phyloP scores from a whole-genome alignment of 2,329 filamentous ascomycete species.

The Arthrobotrys musiformis region DNA sequence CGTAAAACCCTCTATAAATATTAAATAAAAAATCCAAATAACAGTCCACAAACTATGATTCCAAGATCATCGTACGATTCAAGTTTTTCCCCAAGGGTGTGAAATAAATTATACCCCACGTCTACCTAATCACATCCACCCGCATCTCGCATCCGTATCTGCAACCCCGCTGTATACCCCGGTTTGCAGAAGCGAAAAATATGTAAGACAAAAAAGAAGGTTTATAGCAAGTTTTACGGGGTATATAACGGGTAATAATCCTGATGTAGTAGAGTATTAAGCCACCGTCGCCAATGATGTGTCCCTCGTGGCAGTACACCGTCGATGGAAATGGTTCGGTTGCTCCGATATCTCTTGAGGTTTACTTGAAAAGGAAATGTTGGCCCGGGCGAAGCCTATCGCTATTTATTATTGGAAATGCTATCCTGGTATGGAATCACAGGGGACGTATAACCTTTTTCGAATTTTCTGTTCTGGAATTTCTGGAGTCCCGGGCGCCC shows the following conservation, averaged over 20 bases:
- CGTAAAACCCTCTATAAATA: neutral
- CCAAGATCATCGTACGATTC: neutral
- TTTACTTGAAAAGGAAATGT: neutral
- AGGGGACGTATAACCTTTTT: neutral
- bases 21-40: neutral
- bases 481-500: neutral
- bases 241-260: neutral
- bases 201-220: neutral
- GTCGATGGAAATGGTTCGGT: neutral
- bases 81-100: neutral
- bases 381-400: neutral
- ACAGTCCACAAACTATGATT: neutral
- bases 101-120: conserved; percentile 29
- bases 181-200: neutral
- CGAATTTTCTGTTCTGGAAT: conserved; percentile 8
- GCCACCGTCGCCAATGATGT: conserved; percentile 16
- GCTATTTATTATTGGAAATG: neutral
- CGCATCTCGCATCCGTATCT: conserved; percentile 1
- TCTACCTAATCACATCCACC: conserved; percentile 35
- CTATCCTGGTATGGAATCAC: neutral
- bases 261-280: neutral
- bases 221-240: neutral
- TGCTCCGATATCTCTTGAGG: neutral
- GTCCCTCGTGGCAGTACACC: neutral
- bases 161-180: conserved; percentile 2